These are phyloP conservation scores for Scedosporium aurantiacum DNA, from an alignment of 2,329 filamentous ascomycete species.

Conservation along the genomic window DNA sequence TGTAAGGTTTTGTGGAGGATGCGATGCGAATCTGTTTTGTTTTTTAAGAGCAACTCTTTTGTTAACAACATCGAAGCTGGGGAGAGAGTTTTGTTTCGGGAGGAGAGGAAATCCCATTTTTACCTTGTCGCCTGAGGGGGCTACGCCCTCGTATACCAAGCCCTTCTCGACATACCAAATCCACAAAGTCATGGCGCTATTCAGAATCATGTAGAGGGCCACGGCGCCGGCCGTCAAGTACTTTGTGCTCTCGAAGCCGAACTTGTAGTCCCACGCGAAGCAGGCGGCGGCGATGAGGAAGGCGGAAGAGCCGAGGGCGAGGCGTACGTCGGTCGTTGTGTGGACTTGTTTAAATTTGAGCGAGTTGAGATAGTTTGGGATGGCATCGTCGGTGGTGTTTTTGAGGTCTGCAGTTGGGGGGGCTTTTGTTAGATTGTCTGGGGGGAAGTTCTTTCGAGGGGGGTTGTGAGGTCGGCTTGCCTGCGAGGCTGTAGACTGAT, in stretches of 20 bases:
- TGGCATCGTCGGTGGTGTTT: slow-evolving; percentile 89
- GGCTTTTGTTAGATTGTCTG: no score
- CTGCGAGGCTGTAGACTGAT: slow-evolving; percentile 46
- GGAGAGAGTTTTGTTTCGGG: neutral
- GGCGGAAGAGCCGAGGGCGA: slow-evolving; percentile 71
- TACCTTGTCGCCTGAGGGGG: slow-evolving; percentile 57
- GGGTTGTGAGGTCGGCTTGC: neutral
- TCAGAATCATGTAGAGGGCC: slow-evolving; percentile 65
- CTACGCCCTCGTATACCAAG: slow-evolving; percentile 64
- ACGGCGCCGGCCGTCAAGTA: slow-evolving; percentile 72
- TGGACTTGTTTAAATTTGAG: slow-evolving; percentile 79
- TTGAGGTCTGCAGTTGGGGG: slow-evolving; percentile 65
- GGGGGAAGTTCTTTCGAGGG: neutral
- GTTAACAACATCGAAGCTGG: slow-evolving; percentile 12
- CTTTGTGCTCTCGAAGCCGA: slow-evolving; percentile 82
- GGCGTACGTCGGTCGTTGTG: slow-evolving; percentile 67
- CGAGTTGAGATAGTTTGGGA: slow-evolving; percentile 84
- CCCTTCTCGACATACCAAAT: slow-evolving; percentile 73
- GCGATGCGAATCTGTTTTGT: slow-evolving; percentile 62
- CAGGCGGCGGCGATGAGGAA: slow-evolving; percentile 71
- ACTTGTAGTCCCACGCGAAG: slow-evolving; percentile 84
- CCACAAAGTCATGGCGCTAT: slow-evolving; percentile 72
- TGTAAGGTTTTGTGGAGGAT: slow-evolving; percentile 65
- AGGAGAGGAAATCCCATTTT: neutral
- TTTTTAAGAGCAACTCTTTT: neutral